A percentile compares a stretch with the other conserved stretches of the same genome.
Evolutionary conservation across 2,329 filamentous ascomycete genomes (phyloP).

Genomic region (Proliferodiscus dingleyae): DNA sequence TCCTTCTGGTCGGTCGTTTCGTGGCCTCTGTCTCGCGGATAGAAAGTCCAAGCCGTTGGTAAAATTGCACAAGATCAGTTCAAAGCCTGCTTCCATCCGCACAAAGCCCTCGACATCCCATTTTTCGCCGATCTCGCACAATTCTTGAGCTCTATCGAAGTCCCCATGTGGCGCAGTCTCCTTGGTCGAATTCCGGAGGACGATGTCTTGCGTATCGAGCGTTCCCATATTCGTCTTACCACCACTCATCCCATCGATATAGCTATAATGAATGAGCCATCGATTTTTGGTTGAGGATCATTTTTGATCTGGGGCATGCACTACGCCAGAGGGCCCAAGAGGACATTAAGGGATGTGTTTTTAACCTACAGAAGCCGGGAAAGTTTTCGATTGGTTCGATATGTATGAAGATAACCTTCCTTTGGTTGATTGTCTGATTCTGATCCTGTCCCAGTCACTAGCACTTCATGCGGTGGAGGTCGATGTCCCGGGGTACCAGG

Average conservation of each 20-base stretch:
- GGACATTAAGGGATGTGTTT: too few species aligned
- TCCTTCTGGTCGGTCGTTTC: neutral
- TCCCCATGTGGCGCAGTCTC: slow-evolving; percentile 40
- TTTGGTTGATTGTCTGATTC: too few species aligned
- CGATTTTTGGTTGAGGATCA: too few species aligned
- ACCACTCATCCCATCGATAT: slow-evolving; percentile 66
- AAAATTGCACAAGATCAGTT: slow-evolving; percentile 66
- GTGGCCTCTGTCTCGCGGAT: slow-evolving; percentile 15
- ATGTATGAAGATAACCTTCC: slow-evolving; percentile 63
- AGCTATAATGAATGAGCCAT: too few species aligned
- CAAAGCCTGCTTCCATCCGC: slow-evolving; percentile 66
- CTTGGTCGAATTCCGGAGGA: slow-evolving; percentile 38
- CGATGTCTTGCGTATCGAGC: slow-evolving; percentile 60
- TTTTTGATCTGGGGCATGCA: too few species aligned
- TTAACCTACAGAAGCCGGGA: slow-evolving; percentile 48
- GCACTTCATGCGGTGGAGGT: too few species aligned
- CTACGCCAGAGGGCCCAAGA: too few species aligned
- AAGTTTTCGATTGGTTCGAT: slow-evolving; percentile 52
- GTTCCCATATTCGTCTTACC: slow-evolving; percentile 62
- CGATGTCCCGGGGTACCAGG: too few species aligned
- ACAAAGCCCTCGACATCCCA: slow-evolving; percentile 62
- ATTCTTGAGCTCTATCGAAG: slow-evolving; percentile 42
- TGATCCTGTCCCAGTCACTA: too few species aligned
- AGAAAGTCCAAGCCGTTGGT: slow-evolving; percentile 26
- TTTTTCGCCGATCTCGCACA: slow-evolving; percentile 49